These are phyloP conservation scores for Xylaria nigripes DNA, from an alignment of 495 filamentous ascomycete genomes.

Conservation along the genomic window DNA sequence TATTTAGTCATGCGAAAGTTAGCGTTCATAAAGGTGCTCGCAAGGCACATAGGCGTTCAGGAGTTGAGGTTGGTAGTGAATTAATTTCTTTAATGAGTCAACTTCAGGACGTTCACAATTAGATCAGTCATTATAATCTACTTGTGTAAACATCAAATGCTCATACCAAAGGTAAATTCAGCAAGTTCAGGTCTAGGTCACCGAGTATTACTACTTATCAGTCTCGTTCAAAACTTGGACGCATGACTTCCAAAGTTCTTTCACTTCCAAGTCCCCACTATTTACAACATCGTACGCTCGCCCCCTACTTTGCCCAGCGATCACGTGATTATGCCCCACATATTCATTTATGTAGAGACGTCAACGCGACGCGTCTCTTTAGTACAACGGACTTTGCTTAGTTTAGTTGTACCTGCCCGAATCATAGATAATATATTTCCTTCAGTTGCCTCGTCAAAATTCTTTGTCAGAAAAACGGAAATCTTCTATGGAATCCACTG, in stretches of 20 bases:
- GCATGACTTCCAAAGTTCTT: too few species aligned
- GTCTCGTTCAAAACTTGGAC: too few species aligned
- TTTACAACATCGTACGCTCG: too few species aligned
- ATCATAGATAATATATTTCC: neutral
- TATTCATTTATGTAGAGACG: too few species aligned
- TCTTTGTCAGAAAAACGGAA: neutral
- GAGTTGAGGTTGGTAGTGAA: neutral
- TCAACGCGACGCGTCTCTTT: neutral
- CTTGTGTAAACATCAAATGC: too few species aligned
- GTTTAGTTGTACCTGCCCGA: too few species aligned
- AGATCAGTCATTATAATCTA: neutral
- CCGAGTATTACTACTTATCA: too few species aligned
- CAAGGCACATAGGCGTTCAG: constrained; percentile 1
- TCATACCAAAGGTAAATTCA: too few species aligned
- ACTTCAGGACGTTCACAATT: neutral
- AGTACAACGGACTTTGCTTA: neutral
- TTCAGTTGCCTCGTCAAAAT: neutral
- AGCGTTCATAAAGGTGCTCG: neutral
- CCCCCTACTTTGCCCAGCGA: neutral
- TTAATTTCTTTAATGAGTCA: neutral
- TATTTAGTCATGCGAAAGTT: neutral
- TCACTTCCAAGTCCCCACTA: too few species aligned
- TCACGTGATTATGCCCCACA: neutral
- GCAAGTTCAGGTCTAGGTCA: too few species aligned
- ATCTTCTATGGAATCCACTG: neutral